phyloP scores from a whole-genome alignment of 805 yeast genomes.

The Spathaspora sp. region DNA sequence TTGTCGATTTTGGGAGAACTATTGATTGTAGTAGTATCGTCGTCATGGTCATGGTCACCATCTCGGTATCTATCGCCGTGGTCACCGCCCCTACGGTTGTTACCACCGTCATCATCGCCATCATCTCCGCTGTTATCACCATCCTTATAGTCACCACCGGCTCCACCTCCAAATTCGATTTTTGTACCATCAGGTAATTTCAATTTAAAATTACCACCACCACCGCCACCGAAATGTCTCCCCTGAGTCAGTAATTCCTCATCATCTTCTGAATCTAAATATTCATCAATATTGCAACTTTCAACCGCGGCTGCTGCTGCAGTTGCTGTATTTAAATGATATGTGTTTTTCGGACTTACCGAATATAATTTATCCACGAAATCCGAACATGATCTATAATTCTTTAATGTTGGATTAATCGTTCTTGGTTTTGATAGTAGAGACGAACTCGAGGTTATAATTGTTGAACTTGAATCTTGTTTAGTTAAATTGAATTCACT shows the following conservation, averaged over 20 bases:
- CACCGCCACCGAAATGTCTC: slow-evolving; percentile 23
- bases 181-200: slow-evolving; percentile 19
- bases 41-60: not conserved
- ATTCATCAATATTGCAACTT: not conserved
- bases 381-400: slow-evolving; percentile 18
- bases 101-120: slow-evolving; percentile 1
- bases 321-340: slow-evolving; percentile 25
- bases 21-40: not conserved
- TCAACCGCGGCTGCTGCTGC: slow-evolving; percentile 20
- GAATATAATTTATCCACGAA: slow-evolving; percentile 36
- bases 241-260: slow-evolving; percentile 2
- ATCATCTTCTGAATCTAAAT: not conserved
- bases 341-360: slow-evolving; percentile 39
- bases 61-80: not conserved
- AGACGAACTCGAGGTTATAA: not conserved
- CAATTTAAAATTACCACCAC: slow-evolving; percentile 19
- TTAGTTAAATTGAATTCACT: slow-evolving; percentile 9
- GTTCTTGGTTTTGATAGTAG: no score
- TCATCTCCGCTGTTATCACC: slow-evolving; percentile 3
- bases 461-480: not conserved
- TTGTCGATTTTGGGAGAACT: not conserved
- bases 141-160: slow-evolving; percentile 21
- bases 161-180: slow-evolving; percentile 25
- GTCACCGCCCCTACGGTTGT: slow-evolving; percentile 1
- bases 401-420: slow-evolving; percentile 3